Conservation (phyloP, 2,329 filamentous ascomycete genomes). For the Hirsutella minnesotensis region DNA sequence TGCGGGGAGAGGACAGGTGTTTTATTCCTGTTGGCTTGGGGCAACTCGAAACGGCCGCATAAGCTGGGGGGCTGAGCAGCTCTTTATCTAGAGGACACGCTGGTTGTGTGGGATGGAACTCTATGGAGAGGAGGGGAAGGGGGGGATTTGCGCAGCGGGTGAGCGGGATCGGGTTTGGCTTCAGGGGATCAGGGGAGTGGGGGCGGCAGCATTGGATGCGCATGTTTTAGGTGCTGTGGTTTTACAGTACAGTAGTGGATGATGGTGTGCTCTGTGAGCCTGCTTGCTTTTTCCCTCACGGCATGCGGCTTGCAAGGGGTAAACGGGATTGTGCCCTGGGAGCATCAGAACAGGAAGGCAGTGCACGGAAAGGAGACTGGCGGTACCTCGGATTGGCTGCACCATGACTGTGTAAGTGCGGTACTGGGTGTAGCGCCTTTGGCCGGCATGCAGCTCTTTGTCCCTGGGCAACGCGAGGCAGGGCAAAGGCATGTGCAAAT, state of each 20-base stretch:
- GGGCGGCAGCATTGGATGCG: neutral
- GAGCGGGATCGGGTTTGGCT: neutral
- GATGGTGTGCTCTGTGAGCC: neutral
- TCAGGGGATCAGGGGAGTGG: neutral
- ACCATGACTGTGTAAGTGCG: neutral
- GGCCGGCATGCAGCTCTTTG: neutral
- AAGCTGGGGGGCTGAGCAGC: neutral
- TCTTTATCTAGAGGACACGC: conserved; percentile 24
- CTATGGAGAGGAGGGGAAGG: too few species aligned
- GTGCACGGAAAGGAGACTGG: neutral
- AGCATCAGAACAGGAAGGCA: too few species aligned
- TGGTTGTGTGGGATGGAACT: conserved; percentile 4
- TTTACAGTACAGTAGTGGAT: too few species aligned
- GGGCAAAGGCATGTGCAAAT: neutral
- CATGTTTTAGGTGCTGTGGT: neutral
- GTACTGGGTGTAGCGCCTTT: neutral
- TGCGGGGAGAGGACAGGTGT: conserved; percentile 14
- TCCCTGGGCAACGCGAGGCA: neutral
- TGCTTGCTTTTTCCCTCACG: neutral
- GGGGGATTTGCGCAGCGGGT: neutral
- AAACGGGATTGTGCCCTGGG: too few species aligned
- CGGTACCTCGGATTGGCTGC: neutral
- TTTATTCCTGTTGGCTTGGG: conserved; percentile 7
- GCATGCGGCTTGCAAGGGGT: neutral
- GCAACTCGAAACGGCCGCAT: neutral